phyloP scores from a whole-genome alignment of 176 grass and related monocot genomes.

The Carex kokanica region DNA sequence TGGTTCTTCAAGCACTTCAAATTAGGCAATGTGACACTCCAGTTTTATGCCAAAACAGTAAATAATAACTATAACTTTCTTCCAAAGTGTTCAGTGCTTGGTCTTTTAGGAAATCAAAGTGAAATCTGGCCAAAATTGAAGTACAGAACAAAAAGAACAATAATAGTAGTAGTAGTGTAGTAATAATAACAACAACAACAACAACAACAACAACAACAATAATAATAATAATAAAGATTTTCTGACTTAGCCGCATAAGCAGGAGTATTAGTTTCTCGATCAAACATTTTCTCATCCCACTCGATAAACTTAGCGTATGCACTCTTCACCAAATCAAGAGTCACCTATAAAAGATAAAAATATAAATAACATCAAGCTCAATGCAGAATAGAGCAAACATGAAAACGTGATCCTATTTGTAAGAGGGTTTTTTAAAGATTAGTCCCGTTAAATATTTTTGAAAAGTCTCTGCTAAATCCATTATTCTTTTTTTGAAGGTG shows the following conservation, averaged over 20 bases:
- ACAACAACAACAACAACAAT: too few species aligned
- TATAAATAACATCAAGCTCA: conserved; percentile 11
- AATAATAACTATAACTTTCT: neutral
- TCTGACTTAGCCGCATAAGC: conserved; percentile 79
- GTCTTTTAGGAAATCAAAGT: neutral
- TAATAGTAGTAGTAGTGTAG: too few species aligned
- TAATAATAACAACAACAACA: neutral
- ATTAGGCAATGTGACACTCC: neutral
- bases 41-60: neutral
- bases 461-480: conserved; percentile 1
- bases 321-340: conserved; percentile 88
- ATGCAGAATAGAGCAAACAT: neutral
- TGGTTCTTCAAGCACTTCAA: neutral
- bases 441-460: conserved; percentile 7
- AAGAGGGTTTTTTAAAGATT: neutral
- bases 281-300: conserved; percentile 95
- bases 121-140: conserved; percentile 4
- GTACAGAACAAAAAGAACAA: too few species aligned
- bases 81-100: neutral
- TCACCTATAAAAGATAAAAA: conserved; percentile 52
- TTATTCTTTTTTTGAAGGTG: neutral
- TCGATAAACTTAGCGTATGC: conserved; percentile 94
- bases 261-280: conserved; percentile 74
- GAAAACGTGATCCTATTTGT: neutral
- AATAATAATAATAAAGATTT: neutral